Conservation (phyloP, 768 basidiomycete species). For the Lactarius deliciosus region DNA sequence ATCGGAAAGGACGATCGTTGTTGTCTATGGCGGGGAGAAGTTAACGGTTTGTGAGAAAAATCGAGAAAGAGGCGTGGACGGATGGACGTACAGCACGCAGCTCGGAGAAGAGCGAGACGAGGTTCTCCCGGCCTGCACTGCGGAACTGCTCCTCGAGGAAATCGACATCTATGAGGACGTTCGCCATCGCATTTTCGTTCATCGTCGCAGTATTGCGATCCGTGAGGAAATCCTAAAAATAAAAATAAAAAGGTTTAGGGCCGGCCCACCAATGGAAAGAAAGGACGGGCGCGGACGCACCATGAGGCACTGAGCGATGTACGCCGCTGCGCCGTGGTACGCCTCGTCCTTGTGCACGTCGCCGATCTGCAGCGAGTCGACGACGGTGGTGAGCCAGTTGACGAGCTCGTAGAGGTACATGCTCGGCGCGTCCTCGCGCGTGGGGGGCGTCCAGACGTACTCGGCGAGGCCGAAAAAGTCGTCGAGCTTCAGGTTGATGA, state of each 20-base stretch:
- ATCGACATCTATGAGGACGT: conserved; percentile 80
- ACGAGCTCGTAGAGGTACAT: conserved; percentile 94
- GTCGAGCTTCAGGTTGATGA: conserved; percentile 90
- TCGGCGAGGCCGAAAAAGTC: conserved; percentile 95
- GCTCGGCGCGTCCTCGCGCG: conserved; percentile 76
- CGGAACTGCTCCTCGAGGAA: conserved; percentile 89
- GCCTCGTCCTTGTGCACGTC: conserved; percentile 86
- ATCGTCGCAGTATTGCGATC: conserved; percentile 72
- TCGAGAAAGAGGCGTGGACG: neutral
- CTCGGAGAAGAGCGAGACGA: conserved; percentile 74
- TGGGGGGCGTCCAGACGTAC: conserved; percentile 86
- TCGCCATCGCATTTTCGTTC: conserved; percentile 88
- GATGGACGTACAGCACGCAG: conserved; percentile 62
- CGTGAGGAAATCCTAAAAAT: conserved; percentile 66
- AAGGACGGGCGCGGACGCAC: conserved; percentile 44
- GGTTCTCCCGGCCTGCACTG: conserved; percentile 66
- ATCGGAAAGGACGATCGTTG: conserved; percentile 69
- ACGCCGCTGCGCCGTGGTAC: conserved; percentile 83
- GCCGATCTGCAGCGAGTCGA: conserved; percentile 84
- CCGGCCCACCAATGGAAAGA: too few relatives aligned
- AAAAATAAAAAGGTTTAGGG: neutral
- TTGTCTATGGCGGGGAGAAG: conserved; percentile 46
- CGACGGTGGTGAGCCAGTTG: conserved; percentile 95
- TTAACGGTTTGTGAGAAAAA: neutral
- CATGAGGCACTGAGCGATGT: conserved; percentile 87